A percentile compares a stretch with the other conserved stretches of the same genome.
Conservation (phyloP, 2,329 filamentous ascomycete species). For the Knufia petricola region DNA sequence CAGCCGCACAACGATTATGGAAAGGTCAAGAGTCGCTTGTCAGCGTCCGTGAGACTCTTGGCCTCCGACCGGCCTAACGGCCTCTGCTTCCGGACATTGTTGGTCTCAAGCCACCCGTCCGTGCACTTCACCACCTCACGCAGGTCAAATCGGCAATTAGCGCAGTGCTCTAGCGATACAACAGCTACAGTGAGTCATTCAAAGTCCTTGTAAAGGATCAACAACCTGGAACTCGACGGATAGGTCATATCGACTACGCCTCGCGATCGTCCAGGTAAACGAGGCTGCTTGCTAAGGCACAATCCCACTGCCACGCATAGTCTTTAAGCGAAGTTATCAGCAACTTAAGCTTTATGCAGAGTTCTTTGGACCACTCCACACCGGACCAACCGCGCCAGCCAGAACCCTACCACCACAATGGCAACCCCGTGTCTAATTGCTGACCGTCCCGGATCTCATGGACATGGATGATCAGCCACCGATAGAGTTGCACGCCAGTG, state of each 20-base stretch:
- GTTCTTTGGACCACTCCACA: slow-evolving; percentile 1
- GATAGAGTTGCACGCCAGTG: neutral
- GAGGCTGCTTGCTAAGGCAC: neutral
- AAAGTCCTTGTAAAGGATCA: too few species aligned
- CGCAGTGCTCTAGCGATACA: too few species aligned
- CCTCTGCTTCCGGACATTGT: neutral
- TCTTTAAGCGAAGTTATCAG: neutral
- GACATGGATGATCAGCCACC: neutral
- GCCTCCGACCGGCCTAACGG: neutral
- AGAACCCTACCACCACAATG: too few species aligned
- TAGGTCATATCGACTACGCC: neutral
- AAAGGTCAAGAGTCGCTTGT: slow-evolving; percentile 1
- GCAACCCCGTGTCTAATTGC: neutral
- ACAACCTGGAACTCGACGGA: too few species aligned
- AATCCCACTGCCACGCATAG: neutral
- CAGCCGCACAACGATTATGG: too few species aligned
- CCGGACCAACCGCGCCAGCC: neutral
- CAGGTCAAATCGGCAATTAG: too few species aligned
- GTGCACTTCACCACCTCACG: neutral
- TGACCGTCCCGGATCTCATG: neutral
- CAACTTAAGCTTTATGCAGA: slow-evolving; percentile 7
- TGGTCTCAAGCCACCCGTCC: slow-evolving; percentile 1
- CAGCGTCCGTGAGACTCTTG: neutral
- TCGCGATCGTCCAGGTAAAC: neutral
- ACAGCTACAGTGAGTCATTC: too few species aligned